These are phyloP conservation scores for Clitopilus passeckerianus DNA, from an alignment of 768 basidiomycete species.

Conservation along the genomic window DNA sequence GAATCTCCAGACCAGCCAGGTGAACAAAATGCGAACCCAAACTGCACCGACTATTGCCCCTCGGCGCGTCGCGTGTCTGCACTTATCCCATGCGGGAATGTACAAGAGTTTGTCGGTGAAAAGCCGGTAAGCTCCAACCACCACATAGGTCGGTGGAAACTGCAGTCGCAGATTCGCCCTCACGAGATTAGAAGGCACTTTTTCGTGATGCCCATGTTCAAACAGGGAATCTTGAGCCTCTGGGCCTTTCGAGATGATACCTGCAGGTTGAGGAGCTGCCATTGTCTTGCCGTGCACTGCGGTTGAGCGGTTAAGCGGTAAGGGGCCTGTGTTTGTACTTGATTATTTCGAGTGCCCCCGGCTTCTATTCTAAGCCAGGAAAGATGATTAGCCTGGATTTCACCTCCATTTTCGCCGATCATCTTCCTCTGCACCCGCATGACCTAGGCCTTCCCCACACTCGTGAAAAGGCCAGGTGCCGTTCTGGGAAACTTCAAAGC, in stretches of 20 bases:
- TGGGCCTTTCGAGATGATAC: slow-evolving; percentile 13
- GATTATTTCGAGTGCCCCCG: not conserved
- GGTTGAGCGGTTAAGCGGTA: not conserved
- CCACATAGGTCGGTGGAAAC: slow-evolving; percentile 78
- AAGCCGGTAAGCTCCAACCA: slow-evolving; percentile 82
- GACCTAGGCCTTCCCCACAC: not conserved
- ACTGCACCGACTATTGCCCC: slow-evolving; percentile 63
- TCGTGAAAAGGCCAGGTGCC: not conserved
- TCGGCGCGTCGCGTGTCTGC: slow-evolving; percentile 68
- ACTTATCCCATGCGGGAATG: slow-evolving; percentile 80
- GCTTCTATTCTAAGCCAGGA: not conserved
- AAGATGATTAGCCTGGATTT: not conserved
- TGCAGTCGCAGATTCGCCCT: slow-evolving; percentile 59
- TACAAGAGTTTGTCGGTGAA: slow-evolving; percentile 68
- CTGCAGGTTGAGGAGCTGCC: not conserved
- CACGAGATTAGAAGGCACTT: slow-evolving; percentile 42
- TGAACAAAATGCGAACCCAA: slow-evolving; percentile 47
- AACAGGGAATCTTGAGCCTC: slow-evolving; percentile 29
- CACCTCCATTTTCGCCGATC: not conserved
- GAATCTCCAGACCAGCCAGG: not conserved
- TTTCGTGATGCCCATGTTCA: slow-evolving; percentile 10
- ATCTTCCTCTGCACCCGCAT: not conserved
- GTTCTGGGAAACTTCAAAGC: not conserved
- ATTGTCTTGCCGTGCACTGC: not conserved
- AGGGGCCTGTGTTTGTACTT: not conserved